Base-by-base conservation (phyloP, 192 early-diverging fungal species). In the Coemansia sp. region DNA sequence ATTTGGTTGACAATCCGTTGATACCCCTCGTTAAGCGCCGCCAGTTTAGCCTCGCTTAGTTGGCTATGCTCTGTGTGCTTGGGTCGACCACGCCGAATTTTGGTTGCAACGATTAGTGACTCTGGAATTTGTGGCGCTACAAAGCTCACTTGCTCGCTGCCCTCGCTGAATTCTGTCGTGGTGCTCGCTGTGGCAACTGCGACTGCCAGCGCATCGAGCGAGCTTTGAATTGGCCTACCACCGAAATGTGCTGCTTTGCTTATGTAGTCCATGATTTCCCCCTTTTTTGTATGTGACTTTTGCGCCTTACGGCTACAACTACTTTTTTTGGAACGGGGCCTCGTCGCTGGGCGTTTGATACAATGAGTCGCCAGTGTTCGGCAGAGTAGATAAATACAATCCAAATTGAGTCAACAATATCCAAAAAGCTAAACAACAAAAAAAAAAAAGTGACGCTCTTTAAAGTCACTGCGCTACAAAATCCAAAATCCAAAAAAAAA, bases 1-100 rank as follows among this genome's bases (percentile, higher is more conserved):
- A 83, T 83, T 46, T 83, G 76, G 46, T 69, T 62, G 55, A 83
- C 62, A 20, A 83, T 78, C 41, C 58, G 70, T 52, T 73, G 76
- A 60, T 83, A 83, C 8, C 73, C 76, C 29, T 64, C 52, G 44
- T 65, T 78, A 34, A 78, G 64, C 31, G 52, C 60, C 2, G 65
- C 73, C 29, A 69, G 63, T 58, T 78, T 53, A 13, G 57, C 65
- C 38, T 57, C 49, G 61, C 68, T 73, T 29, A 62, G 33, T 11
- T 47, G 49, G 1, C 49, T 64, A 27, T 78, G 73, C 60, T 83
- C 76, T 27, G 65, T 36, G 36, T 69, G 66, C 65, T 72, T 74
- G 65, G 81, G 81, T 61, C 81, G 81, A 22, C 81, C 81, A 12
- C 81, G 81, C 46, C 70, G 76, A 39, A 83, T 83, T 49, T 71